These are phyloP conservation scores for Anaeromyces robustus DNA, from an alignment of 192 early-diverging fungal species.

Conservation along the genomic window DNA sequence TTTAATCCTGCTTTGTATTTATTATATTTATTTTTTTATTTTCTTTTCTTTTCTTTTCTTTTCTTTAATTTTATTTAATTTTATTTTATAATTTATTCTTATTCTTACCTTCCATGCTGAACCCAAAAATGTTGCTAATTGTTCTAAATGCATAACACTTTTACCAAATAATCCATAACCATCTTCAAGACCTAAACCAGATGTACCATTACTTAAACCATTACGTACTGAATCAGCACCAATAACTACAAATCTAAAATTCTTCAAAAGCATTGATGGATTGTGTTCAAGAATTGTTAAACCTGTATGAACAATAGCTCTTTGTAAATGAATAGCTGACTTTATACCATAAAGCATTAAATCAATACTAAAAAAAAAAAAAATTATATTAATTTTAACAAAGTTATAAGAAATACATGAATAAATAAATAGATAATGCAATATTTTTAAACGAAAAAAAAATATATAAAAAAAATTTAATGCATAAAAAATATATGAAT, in stretches of 20 bases:
- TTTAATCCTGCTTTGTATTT: too few species aligned
- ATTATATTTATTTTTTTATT: too few species aligned
- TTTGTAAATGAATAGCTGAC: constrained; percentile 59
- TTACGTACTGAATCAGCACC: background rate
- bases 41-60: too few species aligned
- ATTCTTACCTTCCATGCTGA: constrained; percentile 49
- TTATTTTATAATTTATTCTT: too few species aligned
- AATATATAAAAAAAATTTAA: background rate
- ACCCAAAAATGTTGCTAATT: constrained; percentile 69
- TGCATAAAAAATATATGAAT: too few species aligned
- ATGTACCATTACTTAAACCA: constrained; percentile 1
- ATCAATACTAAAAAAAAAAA: constrained; percentile 18
- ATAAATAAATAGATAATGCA: too few species aligned
- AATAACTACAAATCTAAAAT: constrained; percentile 60
- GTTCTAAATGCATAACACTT: constrained; percentile 31
- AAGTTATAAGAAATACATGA: too few species aligned
- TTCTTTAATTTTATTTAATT: too few species aligned
- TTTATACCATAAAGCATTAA: constrained; percentile 48
- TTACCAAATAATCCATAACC: constrained; percentile 15
- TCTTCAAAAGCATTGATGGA: constrained; percentile 50
- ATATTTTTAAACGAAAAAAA: too few species aligned
- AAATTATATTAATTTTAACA: too few species aligned
- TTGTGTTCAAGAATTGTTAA: constrained; percentile 66
- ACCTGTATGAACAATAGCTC: constrained; percentile 58
- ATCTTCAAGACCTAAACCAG: constrained; percentile 4